These are phyloP conservation scores for Apiotrichum gracile DNA, from an alignment of 1,284 basidiomycete genomes.

Conservation along the genomic window DNA sequence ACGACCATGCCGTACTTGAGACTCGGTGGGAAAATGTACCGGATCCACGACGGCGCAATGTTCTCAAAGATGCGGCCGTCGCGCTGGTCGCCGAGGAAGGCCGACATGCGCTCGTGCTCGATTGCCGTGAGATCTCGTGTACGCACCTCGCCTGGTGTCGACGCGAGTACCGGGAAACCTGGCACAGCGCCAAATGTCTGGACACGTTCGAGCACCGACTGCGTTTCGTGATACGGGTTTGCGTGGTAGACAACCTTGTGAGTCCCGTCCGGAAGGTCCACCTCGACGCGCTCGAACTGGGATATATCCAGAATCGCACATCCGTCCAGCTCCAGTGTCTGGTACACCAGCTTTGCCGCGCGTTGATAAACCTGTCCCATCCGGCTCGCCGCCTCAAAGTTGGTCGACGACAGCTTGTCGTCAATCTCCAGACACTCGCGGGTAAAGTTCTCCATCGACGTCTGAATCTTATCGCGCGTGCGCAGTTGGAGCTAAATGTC, in stretches of 20 bases:
- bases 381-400: conserved; percentile 51
- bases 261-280: conserved; percentile 8
- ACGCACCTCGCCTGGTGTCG: conserved; percentile 11
- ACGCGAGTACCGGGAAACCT: conserved; percentile 35
- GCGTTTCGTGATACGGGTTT: conserved; percentile 53
- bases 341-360: conserved; percentile 81
- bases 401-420: conserved; percentile 40
- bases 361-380: conserved; percentile 85
- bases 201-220: conserved; percentile 52
- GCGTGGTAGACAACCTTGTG: conserved; percentile 52
- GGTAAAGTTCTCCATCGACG: conserved; percentile 92
- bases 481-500: conserved; percentile 72
- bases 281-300: conserved; percentile 80
- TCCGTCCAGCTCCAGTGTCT: conserved; percentile 85
- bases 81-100: conserved; percentile 68
- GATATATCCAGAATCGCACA: conserved; percentile 87
- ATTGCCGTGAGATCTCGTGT: conserved; percentile 54
- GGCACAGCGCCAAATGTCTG: conserved; percentile 53
- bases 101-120: conserved; percentile 66
- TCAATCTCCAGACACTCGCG: conserved; percentile 92
- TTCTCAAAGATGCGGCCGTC: conserved; percentile 80
- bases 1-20: conserved; percentile 83
- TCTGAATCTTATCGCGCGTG: conserved; percentile 85
- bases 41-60: conserved; percentile 68
- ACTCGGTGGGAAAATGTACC: conserved; percentile 69